phyloP scores from a whole-genome alignment of 805 yeast species.

The Candida verbasci region DNA sequence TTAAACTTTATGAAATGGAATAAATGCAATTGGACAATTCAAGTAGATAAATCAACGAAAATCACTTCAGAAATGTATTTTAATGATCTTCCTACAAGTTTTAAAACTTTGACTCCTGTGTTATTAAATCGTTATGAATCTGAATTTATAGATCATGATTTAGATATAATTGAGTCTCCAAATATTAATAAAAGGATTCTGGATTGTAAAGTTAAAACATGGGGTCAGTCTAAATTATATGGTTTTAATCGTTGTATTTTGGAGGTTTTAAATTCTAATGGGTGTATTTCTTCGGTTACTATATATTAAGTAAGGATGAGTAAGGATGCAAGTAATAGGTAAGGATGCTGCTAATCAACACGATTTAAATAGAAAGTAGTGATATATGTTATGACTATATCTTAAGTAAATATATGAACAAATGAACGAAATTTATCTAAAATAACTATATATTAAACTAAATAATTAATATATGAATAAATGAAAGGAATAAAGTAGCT shows the following conservation, averaged over 20 bases:
- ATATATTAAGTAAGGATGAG: constrained; percentile 29
- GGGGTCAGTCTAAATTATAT: constrained; percentile 41
- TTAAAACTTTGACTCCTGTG: constrained; percentile 27
- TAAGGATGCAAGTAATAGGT: no score
- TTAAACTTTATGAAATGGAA: constrained; percentile 53
- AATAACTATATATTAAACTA: neutral
- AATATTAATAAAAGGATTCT: constrained; percentile 6
- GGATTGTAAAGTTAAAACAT: constrained; percentile 21
- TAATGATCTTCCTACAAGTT: constrained; percentile 21
- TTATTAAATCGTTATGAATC: constrained; percentile 35
- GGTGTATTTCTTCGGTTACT: constrained; percentile 34
- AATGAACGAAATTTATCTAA: no score
- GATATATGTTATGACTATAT: no score
- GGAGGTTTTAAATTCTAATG: constrained; percentile 38
- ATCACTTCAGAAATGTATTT: constrained; percentile 26
- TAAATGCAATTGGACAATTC: constrained; percentile 42
- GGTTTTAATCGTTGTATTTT: constrained; percentile 38
- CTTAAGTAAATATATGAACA: no score
- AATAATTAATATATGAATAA: neutral
- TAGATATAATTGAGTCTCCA: constrained; percentile 23
- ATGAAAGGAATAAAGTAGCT: neutral
- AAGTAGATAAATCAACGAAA: constrained; percentile 3
- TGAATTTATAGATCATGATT: constrained; percentile 35
- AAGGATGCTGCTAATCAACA: no score
- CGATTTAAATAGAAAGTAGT: no score